phyloP scores from a whole-genome alignment of 1,139 yeast species.

The Pneumocystis jirovecii region DNA sequence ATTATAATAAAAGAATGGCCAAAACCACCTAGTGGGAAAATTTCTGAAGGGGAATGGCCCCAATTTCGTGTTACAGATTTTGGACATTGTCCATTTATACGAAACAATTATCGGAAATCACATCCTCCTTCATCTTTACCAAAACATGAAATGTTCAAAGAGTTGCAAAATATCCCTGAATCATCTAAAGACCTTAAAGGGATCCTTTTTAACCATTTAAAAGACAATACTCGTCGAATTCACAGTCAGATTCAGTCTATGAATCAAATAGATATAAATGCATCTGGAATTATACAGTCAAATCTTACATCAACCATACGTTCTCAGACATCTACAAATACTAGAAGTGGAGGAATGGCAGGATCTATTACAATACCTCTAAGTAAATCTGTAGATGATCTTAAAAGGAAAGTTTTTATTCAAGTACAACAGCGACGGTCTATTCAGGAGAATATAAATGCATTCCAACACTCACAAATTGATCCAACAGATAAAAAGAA shows the following conservation, averaged over 20 bases:
- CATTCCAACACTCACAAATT: constrained; percentile 13
- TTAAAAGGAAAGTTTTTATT: constrained; percentile 36
- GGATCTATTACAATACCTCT: constrained; percentile 54
- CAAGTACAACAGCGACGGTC: background rate
- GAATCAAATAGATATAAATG: constrained; percentile 3
- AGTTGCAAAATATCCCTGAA: background rate
- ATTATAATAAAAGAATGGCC: constrained; percentile 73
- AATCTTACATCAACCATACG: constrained; percentile 6
- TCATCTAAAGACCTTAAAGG: background rate
- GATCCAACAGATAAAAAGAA: constrained; percentile 14
- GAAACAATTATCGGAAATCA: constrained; percentile 25
- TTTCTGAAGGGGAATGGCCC: constrained; percentile 41
- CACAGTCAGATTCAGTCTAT: constrained; percentile 5
- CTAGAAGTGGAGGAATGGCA: constrained; percentile 50
- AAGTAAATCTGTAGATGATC: constrained; percentile 47
- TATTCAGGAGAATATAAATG: constrained; percentile 7
- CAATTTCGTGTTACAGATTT: constrained; percentile 24
- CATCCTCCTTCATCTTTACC: background rate
- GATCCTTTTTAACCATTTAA: background rate
- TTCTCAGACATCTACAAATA: constrained; percentile 1
- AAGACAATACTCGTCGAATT: background rate
- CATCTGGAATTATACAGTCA: constrained; percentile 8
- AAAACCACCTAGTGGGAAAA: constrained; percentile 27
- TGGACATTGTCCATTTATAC: constrained; percentile 56
- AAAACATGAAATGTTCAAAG: background rate